Base-by-base conservation (phyloP, 225 moss, liverwort and hornwort species). In the Pleurozium schreberi region DNA sequence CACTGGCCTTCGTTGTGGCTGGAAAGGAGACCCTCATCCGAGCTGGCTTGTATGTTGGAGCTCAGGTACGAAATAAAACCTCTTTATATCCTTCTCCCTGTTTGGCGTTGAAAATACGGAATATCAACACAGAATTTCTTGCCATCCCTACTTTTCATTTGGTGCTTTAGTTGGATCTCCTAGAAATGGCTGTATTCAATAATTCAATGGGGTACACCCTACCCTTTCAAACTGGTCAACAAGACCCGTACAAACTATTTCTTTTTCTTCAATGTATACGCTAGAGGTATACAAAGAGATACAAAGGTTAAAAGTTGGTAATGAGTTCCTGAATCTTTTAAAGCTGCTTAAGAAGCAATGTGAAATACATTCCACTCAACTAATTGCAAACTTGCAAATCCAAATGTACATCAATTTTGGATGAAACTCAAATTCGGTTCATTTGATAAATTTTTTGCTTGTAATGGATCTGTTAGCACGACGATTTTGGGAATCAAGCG, bases 1-100 rank as follows among this genome's bases (percentile, higher is more conserved):
- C 99, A 38, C 88, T 99, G 18, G 97, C 99, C 81, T 99, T 99
- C 87, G 96, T 99, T 85, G 96, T 99, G 80, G 99, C 97, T 91
- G 99, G 99, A 82, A 99, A 99, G 70, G 99, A 99, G 84, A 99
- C 96, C 71, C 91, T 99, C 68, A 89, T 99, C 61, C 95, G 99
- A 40, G 99, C 99, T 88, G 96, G 94, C 57, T 89, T 99, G 50
- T 99, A 99, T 86, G 95, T 94, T 49, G 92, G 88, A 70, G 96
- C 99, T 88, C 98, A 99, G 95, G 98, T 96, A 79, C 18, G 18
- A 81, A 81, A 83, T 64, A 52, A 38, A 59, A 80, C 75, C 47
- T 87, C 52, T 69, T 81, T 73, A 40, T 86, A 28, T 78, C 34
- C 38, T 34, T 88, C 75, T 47, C 7, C 27, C 21, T 42, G 10